phyloP scores from a whole-genome alignment of 306 rosid species.

The Boehmeria nivea region DNA sequence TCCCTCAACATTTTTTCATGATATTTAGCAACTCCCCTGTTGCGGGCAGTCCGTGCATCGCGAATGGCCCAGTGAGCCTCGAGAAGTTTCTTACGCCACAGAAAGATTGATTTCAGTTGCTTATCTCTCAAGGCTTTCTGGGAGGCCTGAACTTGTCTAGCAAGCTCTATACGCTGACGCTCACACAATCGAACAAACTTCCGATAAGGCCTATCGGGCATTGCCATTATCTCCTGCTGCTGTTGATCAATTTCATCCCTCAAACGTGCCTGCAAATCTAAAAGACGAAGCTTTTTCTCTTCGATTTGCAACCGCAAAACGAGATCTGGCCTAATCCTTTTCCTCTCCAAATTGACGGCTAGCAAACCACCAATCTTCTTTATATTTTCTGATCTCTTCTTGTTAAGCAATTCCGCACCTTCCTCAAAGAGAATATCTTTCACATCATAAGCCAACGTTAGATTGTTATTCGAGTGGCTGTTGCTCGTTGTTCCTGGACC shows the following conservation, averaged over 20 bases:
- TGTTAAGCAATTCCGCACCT: conserved; percentile 70
- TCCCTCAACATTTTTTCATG: conserved; percentile 93
- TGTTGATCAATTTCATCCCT: conserved; percentile 96
- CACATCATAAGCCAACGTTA: conserved; percentile 79
- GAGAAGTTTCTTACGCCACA: conserved; percentile 96
- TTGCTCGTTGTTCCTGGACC: conserved; percentile 69
- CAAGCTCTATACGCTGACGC: conserved; percentile 89
- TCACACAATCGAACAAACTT: conserved; percentile 91
- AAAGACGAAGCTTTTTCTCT: conserved; percentile 87
- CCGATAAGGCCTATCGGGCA: conserved; percentile 94
- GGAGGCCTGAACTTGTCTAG: conserved; percentile 89
- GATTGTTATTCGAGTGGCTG: conserved; percentile 49
- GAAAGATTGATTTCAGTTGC: conserved; percentile 88
- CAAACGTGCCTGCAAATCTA: conserved; percentile 81
- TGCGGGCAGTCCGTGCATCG: conserved; percentile 94
- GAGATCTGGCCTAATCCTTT: conserved; percentile 93
- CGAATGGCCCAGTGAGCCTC: conserved; percentile 97
- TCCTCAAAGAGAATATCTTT: conserved; percentile 90
- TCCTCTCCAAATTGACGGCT: conserved; percentile 85
- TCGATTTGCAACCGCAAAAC: conserved; percentile 88
- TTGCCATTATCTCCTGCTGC: conserved; percentile 97
- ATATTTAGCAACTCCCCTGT: conserved; percentile 95
- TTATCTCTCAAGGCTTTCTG: conserved; percentile 83
- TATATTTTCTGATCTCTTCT: conserved; percentile 67
- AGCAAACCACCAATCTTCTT: conserved; percentile 85